A percentile compares a stretch with the other conserved stretches of the same genome.
Evolutionary conservation across 192 early-diverging fungal genomes (phyloP).

Genomic region (Umbelopsis ramanniana): DNA sequence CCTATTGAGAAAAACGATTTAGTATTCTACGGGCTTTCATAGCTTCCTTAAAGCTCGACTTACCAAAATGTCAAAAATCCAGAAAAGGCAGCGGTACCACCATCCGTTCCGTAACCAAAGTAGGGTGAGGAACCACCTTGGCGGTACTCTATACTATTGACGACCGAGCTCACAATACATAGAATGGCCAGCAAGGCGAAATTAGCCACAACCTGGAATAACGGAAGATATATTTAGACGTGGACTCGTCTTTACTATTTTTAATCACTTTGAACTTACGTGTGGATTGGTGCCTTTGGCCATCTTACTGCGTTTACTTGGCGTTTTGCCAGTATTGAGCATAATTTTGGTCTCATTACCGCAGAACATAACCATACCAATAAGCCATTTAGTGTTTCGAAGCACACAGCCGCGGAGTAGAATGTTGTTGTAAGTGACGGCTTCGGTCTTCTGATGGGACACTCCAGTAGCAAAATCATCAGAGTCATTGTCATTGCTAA

Average conservation of each 20-base stretch:
- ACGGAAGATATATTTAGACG: constrained; percentile 1
- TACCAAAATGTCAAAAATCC: constrained; percentile 79
- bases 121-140: constrained; percentile 53
- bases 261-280: constrained; percentile 42
- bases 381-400: constrained; percentile 89
- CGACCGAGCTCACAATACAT: constrained; percentile 69
- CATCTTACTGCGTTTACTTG: constrained; percentile 89
- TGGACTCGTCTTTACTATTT: neutral
- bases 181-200: constrained; percentile 79
- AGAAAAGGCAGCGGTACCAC: constrained; percentile 53
- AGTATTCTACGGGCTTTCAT: neutral
- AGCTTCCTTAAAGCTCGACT: neutral
- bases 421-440: constrained; percentile 78
- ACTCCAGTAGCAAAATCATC: constrained; percentile 30
- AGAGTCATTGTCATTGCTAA: constrained; percentile 22
- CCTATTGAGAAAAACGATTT: constrained; percentile 46
- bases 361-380: constrained; percentile 87
- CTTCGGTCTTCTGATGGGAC: constrained; percentile 57
- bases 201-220: constrained; percentile 72
- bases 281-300: constrained; percentile 92
- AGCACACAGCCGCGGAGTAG: constrained; percentile 91
- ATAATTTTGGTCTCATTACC: constrained; percentile 97
- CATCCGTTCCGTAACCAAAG: constrained; percentile 57
- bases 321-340: constrained; percentile 92
- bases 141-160: constrained; percentile 65